phyloP scores from a whole-genome alignment of 192 early-diverging fungal genomes.

The Coemansia sp. region DNA sequence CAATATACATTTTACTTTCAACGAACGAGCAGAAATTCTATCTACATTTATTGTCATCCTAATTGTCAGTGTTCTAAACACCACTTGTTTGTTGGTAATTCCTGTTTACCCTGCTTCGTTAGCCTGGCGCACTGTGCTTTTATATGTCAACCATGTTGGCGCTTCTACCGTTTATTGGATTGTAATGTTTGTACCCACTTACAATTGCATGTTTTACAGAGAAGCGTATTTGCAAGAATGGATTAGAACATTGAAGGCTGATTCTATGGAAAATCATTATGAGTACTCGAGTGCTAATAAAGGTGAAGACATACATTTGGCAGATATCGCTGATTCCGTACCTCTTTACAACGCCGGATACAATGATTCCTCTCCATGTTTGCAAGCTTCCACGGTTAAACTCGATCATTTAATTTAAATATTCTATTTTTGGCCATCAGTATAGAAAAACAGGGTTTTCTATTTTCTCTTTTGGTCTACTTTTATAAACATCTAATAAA shows the following conservation, averaged over 20 bases:
- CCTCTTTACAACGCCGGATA: not conserved
- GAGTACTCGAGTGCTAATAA: constrained; percentile 25
- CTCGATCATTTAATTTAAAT: not conserved
- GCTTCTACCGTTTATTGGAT: constrained; percentile 40
- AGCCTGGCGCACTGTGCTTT: constrained; percentile 35
- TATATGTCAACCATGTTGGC: constrained; percentile 39
- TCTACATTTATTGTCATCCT: constrained; percentile 23
- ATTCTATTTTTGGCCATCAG: too few relatives aligned
- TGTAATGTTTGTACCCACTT: constrained; percentile 43
- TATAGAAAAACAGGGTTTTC: too few relatives aligned
- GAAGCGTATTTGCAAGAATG: constrained; percentile 46
- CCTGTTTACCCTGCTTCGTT: constrained; percentile 32
- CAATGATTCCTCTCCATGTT: not conserved
- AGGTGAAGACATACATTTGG: constrained; percentile 25
- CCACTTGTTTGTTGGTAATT: constrained; percentile 26
- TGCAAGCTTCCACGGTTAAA: not conserved
- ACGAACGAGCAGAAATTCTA: constrained; percentile 28
- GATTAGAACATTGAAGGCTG: constrained; percentile 40
- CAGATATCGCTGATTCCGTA: constrained; percentile 9
- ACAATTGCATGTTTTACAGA: constrained; percentile 37
- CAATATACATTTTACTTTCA: constrained; percentile 45
- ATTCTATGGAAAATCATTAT: constrained; percentile 34
- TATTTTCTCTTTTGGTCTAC: not conserved
- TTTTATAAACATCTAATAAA: not conserved
- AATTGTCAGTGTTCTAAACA: constrained; percentile 30